Base-by-base conservation (phyloP, 306 rosid genomes). In the Cajanus cajan region DNA sequence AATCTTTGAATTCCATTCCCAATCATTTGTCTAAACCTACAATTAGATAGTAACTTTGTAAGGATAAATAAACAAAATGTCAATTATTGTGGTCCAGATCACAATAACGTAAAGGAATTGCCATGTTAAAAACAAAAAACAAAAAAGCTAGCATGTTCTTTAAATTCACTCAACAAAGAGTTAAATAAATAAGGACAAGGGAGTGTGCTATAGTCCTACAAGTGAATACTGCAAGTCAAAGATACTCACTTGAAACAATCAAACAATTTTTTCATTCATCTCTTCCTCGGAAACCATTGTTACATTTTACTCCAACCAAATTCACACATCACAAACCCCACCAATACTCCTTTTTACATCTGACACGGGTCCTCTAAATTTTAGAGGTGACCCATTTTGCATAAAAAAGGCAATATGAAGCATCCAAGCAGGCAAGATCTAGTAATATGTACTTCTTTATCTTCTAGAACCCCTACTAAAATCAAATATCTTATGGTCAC, bases 1-100 rank as follows among this genome's bases (percentile, higher is more conserved):
- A 61, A 67, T 59, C 45, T 51, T 13, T 43, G 68, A 68, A 77
- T 80, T 78, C 72, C 72, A 67, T 67, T 78, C 80, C 81, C 79
- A 73, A 74, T 43, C 76, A 61, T 66, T 54, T 50, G 58, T 75
- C 64, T 66, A 73, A 66, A 62, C 87, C 87, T 83, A 83, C 81
- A 86, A 80, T 43, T 71, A 68, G 65, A 47, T 16, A 71, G 78
- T 31, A 71, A 66, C 64, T 59, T 64, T 8, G 80, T 57, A 83
- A 76, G 85, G 50, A 64, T 75, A 71, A 79, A 65, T 41, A 36
- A 44, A 71, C 57, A 9, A 58, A 62, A 52, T 57, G 31, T 14
- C 45, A 50, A 52, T 22, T 66, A 48, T 41, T 45, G 67, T 40
- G 45, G 64, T 43, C 63, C 73, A 77, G 19, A 43, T 62, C 74